Evolutionary conservation across 176 grass and related monocot genomes (phyloP), one percentile per base, ranked within the genome.

Genomic region (Melocanna baccifera): DNA sequence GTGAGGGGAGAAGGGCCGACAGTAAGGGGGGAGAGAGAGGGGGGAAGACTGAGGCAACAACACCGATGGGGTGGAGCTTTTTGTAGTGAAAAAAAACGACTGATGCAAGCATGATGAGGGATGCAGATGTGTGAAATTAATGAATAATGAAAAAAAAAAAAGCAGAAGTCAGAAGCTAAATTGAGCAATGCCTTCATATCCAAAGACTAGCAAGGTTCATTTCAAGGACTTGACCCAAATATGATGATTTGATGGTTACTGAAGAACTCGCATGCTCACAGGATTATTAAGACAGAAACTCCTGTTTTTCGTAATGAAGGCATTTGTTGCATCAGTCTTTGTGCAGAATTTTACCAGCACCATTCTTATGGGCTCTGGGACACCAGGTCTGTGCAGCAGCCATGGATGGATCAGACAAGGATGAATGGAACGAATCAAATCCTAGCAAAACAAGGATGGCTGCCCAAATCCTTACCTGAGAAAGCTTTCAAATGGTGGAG

Each of bases 261-360:
- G 93, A 59, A 99, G 90, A 84, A 99, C 69, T 10, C 91, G 82
- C 62, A 99, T 34, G 20, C 80, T 91, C 53, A 99, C 34, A 47
- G 88, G 88, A 83, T 67, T 88, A 59, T 89, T 96, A 45, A 96
- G 84, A 72, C 96, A 99, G 89, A 99, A 99, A 75, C 50, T 57
- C 81, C 75, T 95, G 76, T 94, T 95, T 81, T 96, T 99, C 22
- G 75, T 58, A 73, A 88, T 55, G 76, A 90, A 82, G 62, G 93
- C 93, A 81, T 92, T 91, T 71, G 75, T 78, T 1, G 93, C 91
- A 73, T 99, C 96, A 9, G 86, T 74, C 77, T 84, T 92, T 28
- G 91, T 89, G 16, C 23, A 58, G 56, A 91, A 99, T 46, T 81
- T 91, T 53, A 99, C 86, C 40, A 96, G 14, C 43, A 87, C 88